Evolutionary conservation across 2,329 filamentous ascomycete species (phyloP).

Genomic region (Zasmidium citrigriseum): DNA sequence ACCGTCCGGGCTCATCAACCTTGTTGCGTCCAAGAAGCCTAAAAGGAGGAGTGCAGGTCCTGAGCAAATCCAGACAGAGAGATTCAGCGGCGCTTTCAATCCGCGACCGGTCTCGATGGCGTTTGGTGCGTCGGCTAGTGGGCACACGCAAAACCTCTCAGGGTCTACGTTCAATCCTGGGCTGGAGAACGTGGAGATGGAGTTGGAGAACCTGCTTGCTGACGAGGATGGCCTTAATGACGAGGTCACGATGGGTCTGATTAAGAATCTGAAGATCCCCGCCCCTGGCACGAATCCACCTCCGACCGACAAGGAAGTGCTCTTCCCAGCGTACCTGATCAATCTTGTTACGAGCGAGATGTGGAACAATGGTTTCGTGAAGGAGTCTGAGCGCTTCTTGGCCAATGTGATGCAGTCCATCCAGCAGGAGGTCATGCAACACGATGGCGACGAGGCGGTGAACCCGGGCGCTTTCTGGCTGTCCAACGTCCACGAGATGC

Average conservation of each 20-base stretch:
- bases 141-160: constrained; percentile 69
- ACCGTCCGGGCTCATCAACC: constrained; percentile 83
- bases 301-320: constrained; percentile 95
- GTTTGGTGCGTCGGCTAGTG: constrained; percentile 61
- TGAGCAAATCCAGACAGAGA: constrained; percentile 80
- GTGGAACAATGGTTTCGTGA: constrained; percentile 99
- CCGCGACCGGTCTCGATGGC: constrained; percentile 97
- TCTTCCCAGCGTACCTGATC: constrained; percentile 98
- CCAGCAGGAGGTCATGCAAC: constrained; percentile 98
- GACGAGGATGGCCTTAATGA: constrained; percentile 96
- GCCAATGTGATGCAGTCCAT: constrained; percentile 99
- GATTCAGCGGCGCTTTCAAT: constrained; percentile 90
- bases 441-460: constrained; percentile 94
- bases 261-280: constrained; percentile 95
- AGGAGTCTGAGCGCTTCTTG: constrained; percentile 97
- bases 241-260: constrained; percentile 93
- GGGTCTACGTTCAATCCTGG: constrained; percentile 77
- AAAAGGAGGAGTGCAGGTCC: constrained; percentile 90
- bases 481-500: constrained; percentile 99
- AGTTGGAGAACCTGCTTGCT: constrained; percentile 88
- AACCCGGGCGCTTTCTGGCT: constrained; percentile 98
- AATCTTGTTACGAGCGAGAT: constrained; percentile 99
- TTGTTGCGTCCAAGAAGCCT: constrained; percentile 95
- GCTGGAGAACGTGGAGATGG: constrained; percentile 88
- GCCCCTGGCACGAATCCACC: constrained; percentile 81